Evolutionary conservation across 371 early-diverging fungal genomes (phyloP), one percentile per base, ranked within the genome.

Genomic region (Apophysomyces variabilis): DNA sequence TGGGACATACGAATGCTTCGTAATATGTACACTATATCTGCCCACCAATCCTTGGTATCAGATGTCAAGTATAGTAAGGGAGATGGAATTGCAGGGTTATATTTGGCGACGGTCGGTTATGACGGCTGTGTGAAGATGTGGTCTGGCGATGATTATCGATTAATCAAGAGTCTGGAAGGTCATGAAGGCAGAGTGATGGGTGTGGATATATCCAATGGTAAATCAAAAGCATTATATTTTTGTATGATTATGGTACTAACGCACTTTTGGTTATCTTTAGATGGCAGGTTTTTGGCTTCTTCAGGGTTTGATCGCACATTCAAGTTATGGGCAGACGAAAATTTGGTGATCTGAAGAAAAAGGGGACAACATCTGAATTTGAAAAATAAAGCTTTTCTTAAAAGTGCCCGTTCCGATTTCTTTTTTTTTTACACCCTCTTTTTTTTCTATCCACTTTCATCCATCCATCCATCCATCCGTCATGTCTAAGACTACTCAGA

Each of bases 121-220:
- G 99, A 98, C 73, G 96, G 97, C 0, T 87, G 93, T 21, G 88
- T 95, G 60, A 97, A 95, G 72, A 73, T 97, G 4, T 98, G 96
- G 96, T 92, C 93, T 35, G 91, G 91, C 6, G 96, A 94, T 58
- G 97, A 97, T 73, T 98, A 90, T 85, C 92, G 92, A 72, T 85
- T 95, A 60, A 82, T 96, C 60, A 94, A 93, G 72, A 87, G 90
- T 41, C 76, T 98, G 65, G 84, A 89, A 26, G 98, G 96, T 0
- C 91, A 96, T 66, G 95, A 95, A 60, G 93, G 94, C 64, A 94
- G 93, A 70, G 94, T 97, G 6, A 94, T 94, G 89, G 85, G 92
- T 50, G 84, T 95, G 7, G 97, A 97, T 76, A 81, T 95, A 18
- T 86, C 93, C 4, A 69, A 74, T 64, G 92, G 91, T 90, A 85